Conservation (phyloP, 148 eudicot genomes). For the Drosera capensis region DNA sequence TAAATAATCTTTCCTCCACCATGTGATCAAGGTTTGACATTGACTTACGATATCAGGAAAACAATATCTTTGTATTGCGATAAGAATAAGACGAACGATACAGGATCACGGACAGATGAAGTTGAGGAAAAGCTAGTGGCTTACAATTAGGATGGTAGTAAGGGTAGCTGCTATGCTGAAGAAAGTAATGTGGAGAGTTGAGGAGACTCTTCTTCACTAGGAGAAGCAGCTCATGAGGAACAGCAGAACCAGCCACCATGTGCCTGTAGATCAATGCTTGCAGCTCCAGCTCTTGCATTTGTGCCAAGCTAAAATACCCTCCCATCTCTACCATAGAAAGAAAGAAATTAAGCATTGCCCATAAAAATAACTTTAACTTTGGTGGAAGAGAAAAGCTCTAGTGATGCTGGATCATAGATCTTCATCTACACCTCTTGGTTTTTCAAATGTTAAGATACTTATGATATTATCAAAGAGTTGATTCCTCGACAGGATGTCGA, state of each 20-base stretch:
- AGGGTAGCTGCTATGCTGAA: conserved; percentile 9
- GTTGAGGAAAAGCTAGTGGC: not conserved
- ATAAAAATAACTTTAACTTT: too few relatives aligned
- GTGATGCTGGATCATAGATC: too few relatives aligned
- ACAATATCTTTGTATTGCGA: not conserved
- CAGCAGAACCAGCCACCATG: conserved; percentile 7
- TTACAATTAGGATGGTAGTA: conserved; percentile 2
- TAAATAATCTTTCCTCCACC: too few relatives aligned
- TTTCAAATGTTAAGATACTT: not conserved
- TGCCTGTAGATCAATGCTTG: conserved; percentile 13
- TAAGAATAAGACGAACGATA: not conserved
- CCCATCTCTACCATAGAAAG: conserved; percentile 23
- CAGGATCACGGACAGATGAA: not conserved
- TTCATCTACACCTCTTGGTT: not conserved
- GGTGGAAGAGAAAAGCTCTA: too few relatives aligned
- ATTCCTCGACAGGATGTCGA: too few relatives aligned
- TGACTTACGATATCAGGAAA: not conserved
- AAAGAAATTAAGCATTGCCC: not conserved
- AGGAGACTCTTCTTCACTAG: conserved; percentile 5
- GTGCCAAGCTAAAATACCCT: conserved; percentile 60
- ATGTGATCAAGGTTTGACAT: not conserved
- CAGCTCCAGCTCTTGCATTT: conserved; percentile 27
- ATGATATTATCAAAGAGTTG: not conserved
- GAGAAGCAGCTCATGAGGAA: conserved; percentile 6
- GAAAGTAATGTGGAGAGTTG: conserved; percentile 6